Evolutionary conservation across 371 early-diverging fungal genomes (phyloP).

Genomic region (Dipsacomyces acuminosporus): DNA sequence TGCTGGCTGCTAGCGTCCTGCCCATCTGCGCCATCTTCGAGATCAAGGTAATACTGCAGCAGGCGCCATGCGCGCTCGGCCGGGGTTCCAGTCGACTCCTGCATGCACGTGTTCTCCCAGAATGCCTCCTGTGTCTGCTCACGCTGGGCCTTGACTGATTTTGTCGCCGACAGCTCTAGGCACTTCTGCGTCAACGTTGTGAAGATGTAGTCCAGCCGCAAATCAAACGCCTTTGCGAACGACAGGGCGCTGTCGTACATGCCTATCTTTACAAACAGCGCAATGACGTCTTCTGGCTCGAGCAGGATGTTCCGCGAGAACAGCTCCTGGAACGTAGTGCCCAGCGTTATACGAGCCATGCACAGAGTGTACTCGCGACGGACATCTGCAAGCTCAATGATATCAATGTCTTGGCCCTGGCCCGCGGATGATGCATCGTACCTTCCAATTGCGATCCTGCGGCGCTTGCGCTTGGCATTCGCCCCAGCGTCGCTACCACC

Average conservation of each 20-base stretch:
- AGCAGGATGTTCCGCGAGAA: conserved; percentile 36
- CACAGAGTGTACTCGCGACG: conserved; percentile 50
- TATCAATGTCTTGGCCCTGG: conserved; percentile 30
- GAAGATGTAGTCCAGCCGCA: conserved; percentile 40
- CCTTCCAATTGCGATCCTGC: conserved; percentile 22
- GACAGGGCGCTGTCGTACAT: conserved; percentile 50
- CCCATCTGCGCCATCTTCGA: conserved; percentile 29
- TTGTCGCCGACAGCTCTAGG: conserved; percentile 13
- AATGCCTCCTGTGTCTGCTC: conserved; percentile 26
- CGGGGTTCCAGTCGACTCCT: conserved; percentile 25
- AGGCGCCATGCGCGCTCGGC: conserved; percentile 49
- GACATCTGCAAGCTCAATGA: conserved; percentile 47
- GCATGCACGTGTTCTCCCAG: conserved; percentile 29
- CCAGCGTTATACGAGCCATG: conserved; percentile 48
- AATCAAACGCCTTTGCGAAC: conserved; percentile 41
- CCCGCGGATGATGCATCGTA: conserved; percentile 11
- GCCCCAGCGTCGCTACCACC: not conserved
- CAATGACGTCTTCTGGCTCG: conserved; percentile 46
- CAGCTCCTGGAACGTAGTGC: conserved; percentile 40
- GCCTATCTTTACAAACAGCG: conserved; percentile 42
- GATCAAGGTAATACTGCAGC: conserved; percentile 43
- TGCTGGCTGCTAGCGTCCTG: conserved; percentile 8
- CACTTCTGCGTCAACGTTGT: conserved; percentile 40
- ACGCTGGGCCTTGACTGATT: conserved; percentile 3
- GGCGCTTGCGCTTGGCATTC: conserved; percentile 22